These are phyloP conservation scores for Kurtzmaniella cleridarum DNA, from an alignment of 805 yeast genomes.

Conservation along the genomic window DNA sequence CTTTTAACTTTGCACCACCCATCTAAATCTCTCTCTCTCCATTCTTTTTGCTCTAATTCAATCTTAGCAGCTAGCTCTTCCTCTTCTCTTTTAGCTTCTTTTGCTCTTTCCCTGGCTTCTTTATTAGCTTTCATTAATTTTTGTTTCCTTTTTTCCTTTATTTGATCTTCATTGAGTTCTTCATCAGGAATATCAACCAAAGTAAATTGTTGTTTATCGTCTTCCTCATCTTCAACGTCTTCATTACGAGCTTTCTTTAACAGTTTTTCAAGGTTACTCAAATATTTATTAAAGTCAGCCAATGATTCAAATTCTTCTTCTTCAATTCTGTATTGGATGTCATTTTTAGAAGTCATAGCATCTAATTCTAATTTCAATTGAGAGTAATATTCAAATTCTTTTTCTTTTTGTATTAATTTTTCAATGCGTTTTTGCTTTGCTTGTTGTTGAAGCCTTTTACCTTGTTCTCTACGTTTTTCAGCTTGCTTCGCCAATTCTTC, in stretches of 20 bases:
- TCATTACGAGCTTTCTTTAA: slow-evolving; percentile 62
- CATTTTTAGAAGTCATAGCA: slow-evolving; percentile 44
- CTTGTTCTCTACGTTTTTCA: slow-evolving; percentile 78
- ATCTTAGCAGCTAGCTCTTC: slow-evolving; percentile 54
- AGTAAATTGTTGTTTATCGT: slow-evolving; percentile 37
- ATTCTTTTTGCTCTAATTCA: slow-evolving; percentile 61
- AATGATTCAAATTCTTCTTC: slow-evolving; percentile 77
- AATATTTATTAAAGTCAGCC: slow-evolving; percentile 62
- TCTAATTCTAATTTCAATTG: slow-evolving; percentile 49
- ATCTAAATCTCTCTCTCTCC: slow-evolving; percentile 68
- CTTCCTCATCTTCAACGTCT: slow-evolving; percentile 46
- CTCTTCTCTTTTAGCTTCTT: slow-evolving; percentile 69
- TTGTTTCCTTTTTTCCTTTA: slow-evolving; percentile 85
- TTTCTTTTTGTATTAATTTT: slow-evolving; percentile 72
- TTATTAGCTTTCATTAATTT: slow-evolving; percentile 75
- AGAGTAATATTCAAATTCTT: slow-evolving; percentile 69
- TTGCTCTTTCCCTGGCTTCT: slow-evolving; percentile 83
- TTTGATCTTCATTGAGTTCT: slow-evolving; percentile 69
- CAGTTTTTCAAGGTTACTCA: slow-evolving; percentile 59
- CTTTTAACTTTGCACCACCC: slow-evolving; percentile 80
- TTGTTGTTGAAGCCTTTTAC: slow-evolving; percentile 85
- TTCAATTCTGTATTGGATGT: slow-evolving; percentile 49
- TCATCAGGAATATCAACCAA: slow-evolving; percentile 81
- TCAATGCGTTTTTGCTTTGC: slow-evolving; percentile 82
- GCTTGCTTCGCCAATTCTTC: slow-evolving; percentile 77